These are phyloP conservation scores for Gamarada debralockiae DNA, from an alignment of 495 filamentous ascomycete species.

Conservation along the genomic window DNA sequence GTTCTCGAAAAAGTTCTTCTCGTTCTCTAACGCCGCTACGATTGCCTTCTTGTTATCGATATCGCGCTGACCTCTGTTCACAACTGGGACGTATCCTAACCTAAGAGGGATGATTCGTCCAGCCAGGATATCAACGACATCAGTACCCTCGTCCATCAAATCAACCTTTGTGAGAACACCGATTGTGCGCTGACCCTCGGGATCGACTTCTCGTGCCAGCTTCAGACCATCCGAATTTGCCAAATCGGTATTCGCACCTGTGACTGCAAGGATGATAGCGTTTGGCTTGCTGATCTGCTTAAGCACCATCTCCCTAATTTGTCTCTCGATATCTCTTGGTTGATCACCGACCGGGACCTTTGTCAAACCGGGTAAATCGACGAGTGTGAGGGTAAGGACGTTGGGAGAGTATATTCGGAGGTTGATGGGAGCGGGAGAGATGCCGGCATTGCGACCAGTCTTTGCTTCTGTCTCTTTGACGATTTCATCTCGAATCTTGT, in stretches of 20 bases:
- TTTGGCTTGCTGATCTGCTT: conserved; percentile 99
- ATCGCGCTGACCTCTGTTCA: conserved; percentile 98
- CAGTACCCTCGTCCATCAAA: conserved; percentile 98
- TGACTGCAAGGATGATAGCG: conserved; percentile 96
- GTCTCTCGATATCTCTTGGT: conserved; percentile 94
- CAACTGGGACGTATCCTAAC: conserved; percentile 95
- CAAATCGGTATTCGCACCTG: conserved; percentile 93
- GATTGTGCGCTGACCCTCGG: conserved; percentile 96
- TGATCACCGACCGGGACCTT: conserved; percentile 98
- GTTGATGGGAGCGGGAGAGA: conserved; percentile 95
- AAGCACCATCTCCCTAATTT: conserved; percentile 97
- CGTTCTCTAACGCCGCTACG: conserved; percentile 85
- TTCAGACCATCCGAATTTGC: conserved; percentile 98
- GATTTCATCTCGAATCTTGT: conserved; percentile 98
- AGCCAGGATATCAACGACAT: conserved; percentile 98
- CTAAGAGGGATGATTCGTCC: conserved; percentile 96
- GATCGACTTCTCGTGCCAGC: conserved; percentile 94
- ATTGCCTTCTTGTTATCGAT: conserved; percentile 97
- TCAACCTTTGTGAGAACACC: conserved; percentile 99
- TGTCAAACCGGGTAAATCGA: conserved; percentile 95
- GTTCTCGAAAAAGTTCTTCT: conserved; percentile 97
- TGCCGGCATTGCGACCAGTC: conserved; percentile 93
- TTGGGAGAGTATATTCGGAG: conserved; percentile 97
- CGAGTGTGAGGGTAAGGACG: conserved; percentile 93
- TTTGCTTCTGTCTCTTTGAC: conserved; percentile 95